Conservation (phyloP, 108 stramenopile species). For the Skeletonema menzelii region DNA sequence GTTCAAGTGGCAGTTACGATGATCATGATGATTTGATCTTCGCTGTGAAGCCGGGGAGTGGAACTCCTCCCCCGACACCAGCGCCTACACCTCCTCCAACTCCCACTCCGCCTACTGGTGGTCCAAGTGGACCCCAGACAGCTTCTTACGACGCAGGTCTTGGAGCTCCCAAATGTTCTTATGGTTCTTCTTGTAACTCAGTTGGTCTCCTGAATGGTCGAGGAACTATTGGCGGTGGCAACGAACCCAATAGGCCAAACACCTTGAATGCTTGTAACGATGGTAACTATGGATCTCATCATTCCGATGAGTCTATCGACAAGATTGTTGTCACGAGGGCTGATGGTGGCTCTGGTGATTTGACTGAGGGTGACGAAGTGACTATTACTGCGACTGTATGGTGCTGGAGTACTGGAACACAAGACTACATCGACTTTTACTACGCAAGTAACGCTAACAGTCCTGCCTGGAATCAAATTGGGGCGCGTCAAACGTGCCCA, state of each 20-base stretch:
- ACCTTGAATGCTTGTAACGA: constrained; percentile 25
- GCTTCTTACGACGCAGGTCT: not conserved
- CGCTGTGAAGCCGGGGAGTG: not conserved
- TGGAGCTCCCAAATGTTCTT: not conserved
- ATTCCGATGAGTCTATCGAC: constrained; percentile 25
- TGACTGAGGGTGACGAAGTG: not conserved
- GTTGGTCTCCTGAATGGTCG: not conserved
- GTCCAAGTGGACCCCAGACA: not conserved
- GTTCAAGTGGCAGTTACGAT: not conserved
- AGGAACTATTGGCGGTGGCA: not conserved
- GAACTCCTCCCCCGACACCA: not conserved
- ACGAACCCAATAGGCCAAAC: constrained; percentile 17
- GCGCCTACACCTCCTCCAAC: not conserved
- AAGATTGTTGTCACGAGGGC: constrained; percentile 8
- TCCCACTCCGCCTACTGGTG: not conserved
- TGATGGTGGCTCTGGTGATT: not conserved
- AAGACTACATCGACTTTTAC: not conserved
- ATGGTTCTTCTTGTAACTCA: not conserved
- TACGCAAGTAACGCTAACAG: not conserved
- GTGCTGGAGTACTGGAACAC: not conserved
- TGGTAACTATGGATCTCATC: constrained; percentile 13
- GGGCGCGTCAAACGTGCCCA: not conserved
- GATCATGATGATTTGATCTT: constrained; percentile 26
- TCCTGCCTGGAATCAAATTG: not conserved
- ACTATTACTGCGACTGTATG: not conserved